Percentiles rank a stretch among this genome's conserved stretches.
Evolutionary conservation across 257 asterid species (phyloP).

Genomic region (Sherardia arvensis): DNA sequence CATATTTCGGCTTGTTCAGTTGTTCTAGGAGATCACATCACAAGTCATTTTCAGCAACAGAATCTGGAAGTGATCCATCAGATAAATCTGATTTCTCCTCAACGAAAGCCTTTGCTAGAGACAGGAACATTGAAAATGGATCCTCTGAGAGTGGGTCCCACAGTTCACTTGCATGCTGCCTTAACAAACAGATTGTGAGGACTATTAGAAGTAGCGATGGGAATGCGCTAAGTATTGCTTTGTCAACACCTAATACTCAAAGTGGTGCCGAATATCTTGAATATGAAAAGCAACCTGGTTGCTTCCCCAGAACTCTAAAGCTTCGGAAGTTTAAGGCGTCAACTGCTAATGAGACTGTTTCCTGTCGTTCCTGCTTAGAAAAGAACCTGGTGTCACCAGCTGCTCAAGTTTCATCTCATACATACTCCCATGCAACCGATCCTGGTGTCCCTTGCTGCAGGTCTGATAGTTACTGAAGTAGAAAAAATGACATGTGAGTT

Average conservation of each 20-base stretch:
- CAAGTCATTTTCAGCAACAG: constrained; percentile 35
- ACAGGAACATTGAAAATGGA: constrained; percentile 40
- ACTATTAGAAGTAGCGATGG: constrained; percentile 50
- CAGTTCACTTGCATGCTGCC: constrained; percentile 38
- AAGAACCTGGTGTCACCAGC: constrained; percentile 16
- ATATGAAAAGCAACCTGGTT: constrained; percentile 23
- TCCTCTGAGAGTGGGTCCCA: constrained; percentile 56
- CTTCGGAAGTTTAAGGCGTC: constrained; percentile 14
- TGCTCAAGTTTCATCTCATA: constrained; percentile 17
- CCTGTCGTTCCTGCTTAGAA: constrained; percentile 10
- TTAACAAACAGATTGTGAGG: constrained; percentile 34
- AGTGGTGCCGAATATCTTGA: constrained; percentile 18
- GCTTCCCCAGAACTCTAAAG: constrained; percentile 23
- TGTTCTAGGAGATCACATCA: constrained; percentile 56
- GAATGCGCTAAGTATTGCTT: constrained; percentile 43
- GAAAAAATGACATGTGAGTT: constrained; percentile 22
- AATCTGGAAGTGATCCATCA: constrained; percentile 34
- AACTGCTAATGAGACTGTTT: constrained; percentile 7
- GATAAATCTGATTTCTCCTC: constrained; percentile 33
- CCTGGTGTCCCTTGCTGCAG: constrained; percentile 20
- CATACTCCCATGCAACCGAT: constrained; percentile 20
- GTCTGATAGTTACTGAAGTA: constrained; percentile 14
- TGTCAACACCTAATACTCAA: constrained; percentile 18
- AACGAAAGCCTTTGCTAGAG: constrained; percentile 27
- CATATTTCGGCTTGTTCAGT: constrained; percentile 41